These are phyloP conservation scores for Talaromyces marneffei DNA, from an alignment of 2,329 filamentous ascomycete species.

Conservation along the genomic window DNA sequence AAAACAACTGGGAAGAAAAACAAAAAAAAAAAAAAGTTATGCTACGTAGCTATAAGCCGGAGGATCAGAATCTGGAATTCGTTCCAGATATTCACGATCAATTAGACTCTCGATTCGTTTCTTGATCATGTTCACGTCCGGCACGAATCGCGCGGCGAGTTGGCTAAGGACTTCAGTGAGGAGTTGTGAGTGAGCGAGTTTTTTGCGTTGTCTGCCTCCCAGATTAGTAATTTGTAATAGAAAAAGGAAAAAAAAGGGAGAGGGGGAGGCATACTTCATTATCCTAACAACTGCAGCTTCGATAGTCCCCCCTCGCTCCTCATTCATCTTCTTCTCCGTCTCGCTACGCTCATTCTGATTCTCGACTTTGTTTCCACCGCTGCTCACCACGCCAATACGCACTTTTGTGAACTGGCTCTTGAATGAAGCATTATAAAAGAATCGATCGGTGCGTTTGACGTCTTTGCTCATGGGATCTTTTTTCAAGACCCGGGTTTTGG, in stretches of 20 bases:
- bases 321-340: constrained; percentile 47
- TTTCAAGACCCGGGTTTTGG: constrained; percentile 72
- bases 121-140: constrained; percentile 50
- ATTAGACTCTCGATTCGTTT: constrained; percentile 49
- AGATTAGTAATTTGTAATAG: neutral
- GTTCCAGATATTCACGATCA: constrained; percentile 49
- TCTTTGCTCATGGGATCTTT: constrained; percentile 77
- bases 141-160: constrained; percentile 44
- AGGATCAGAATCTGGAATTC: constrained; percentile 35
- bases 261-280: constrained; percentile 43
- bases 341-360: constrained; percentile 55
- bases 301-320: constrained; percentile 45
- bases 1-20: neutral
- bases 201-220: constrained; percentile 42
- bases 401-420: constrained; percentile 77
- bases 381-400: constrained; percentile 76
- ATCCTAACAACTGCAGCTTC: constrained; percentile 50
- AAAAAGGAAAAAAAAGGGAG: neutral
- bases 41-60: constrained; percentile 44
- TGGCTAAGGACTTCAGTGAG: constrained; percentile 48
- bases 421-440: constrained; percentile 77
- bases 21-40: constrained; percentile 17
- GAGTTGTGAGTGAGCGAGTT: constrained; percentile 42
- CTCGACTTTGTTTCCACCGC: constrained; percentile 77
- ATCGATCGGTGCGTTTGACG: constrained; percentile 69